Evolutionary conservation across 1,284 basidiomycete genomes (phyloP).

Genomic region (Heterobasidion irregulare): DNA sequence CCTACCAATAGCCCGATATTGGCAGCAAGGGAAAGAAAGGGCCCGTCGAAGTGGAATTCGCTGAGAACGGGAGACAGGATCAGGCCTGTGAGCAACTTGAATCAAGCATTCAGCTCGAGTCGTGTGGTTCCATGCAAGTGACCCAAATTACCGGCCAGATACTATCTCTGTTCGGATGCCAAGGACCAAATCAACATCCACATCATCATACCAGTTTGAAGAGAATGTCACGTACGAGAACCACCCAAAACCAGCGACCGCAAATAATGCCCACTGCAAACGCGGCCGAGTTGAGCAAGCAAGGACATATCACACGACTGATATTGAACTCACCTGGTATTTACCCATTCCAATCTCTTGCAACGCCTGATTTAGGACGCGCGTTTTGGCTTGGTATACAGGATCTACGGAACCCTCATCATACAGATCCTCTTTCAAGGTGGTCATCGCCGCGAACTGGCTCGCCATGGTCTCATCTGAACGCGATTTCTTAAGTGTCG

Average conservation of each 20-base stretch:
- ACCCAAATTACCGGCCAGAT: constrained; percentile 5
- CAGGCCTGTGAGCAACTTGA: constrained; percentile 41
- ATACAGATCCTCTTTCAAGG: constrained; percentile 21
- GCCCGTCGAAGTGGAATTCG: constrained; percentile 48
- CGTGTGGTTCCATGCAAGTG: too few relatives aligned
- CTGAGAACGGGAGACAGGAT: constrained; percentile 48
- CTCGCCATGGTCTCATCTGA: not conserved
- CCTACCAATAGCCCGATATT: constrained; percentile 59
- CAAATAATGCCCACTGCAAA: constrained; percentile 44
- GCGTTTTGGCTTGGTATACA: constrained; percentile 48
- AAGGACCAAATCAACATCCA: not conserved
- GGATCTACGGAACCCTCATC: constrained; percentile 41
- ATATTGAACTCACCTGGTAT: constrained; percentile 44
- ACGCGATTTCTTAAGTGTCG: not conserved
- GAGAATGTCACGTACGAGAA: constrained; percentile 41
- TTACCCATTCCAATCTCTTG: constrained; percentile 61
- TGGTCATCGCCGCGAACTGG: not conserved
- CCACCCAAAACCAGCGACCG: constrained; percentile 63
- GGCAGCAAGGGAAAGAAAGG: constrained; percentile 49
- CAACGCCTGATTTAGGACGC: constrained; percentile 46
- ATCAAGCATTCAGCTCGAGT: not conserved
- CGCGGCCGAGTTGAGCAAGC: not conserved
- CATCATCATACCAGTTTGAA: not conserved
- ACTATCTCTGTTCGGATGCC: constrained; percentile 8
- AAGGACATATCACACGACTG: not conserved